phyloP scores from a whole-genome alignment of 208 protist species.

The Trypanosoma lewisi region DNA sequence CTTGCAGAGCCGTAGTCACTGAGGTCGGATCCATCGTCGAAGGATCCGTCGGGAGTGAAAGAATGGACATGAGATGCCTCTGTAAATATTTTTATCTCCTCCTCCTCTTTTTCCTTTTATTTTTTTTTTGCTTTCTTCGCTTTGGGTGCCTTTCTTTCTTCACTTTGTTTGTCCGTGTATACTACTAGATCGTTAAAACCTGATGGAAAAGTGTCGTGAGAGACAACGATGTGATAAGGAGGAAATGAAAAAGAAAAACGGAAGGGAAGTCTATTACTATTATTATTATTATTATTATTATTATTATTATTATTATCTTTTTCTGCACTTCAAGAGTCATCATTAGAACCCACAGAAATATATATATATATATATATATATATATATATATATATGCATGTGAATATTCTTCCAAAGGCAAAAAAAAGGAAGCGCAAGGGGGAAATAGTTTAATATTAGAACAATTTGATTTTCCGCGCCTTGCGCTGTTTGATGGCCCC shows the following conservation, averaged over 20 bases:
- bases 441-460: slow-evolving; percentile 41
- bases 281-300: no score
- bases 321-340: no score
- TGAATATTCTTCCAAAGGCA: not conserved
- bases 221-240: no score
- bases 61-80: slow-evolving; percentile 5
- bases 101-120: not conserved
- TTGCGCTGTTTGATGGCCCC: slow-evolving; percentile 86
- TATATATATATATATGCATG: not conserved
- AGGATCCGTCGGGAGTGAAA: slow-evolving; percentile 19
- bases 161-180: not conserved
- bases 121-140: not conserved
- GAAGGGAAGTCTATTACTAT: no score
- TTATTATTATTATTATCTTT: no score
- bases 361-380: not conserved
- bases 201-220: no score
- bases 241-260: no score
- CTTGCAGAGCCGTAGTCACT: slow-evolving; percentile 21
- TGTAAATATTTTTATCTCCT: not conserved
- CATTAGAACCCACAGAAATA: not conserved
- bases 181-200: not conserved
- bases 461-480: slow-evolving; percentile 88
- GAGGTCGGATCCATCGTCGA: slow-evolving; percentile 10
- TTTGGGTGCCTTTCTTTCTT: not conserved
- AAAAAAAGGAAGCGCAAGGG: not conserved